A percentile compares a stretch with the other conserved stretches of the same genome.
These are phyloP conservation scores for Pythium rhizo-oryzae DNA, from an alignment of 352 stramenopile species.

Conservation along the genomic window DNA sequence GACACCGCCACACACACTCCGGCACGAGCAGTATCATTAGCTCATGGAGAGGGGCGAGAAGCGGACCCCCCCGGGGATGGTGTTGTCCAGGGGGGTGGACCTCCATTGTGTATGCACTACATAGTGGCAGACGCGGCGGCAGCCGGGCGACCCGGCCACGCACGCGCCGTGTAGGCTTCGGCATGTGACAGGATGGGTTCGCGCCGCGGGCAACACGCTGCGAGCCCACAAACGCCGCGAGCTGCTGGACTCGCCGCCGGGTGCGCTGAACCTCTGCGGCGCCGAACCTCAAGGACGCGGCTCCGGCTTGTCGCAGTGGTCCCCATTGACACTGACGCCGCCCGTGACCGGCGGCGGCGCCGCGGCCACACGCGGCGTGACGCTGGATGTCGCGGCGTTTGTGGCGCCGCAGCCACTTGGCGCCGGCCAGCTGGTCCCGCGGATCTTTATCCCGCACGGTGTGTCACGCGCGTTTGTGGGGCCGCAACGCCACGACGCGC, in stretches of 20 bases:
- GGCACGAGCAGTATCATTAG: not conserved
- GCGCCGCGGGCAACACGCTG: slow-evolving; percentile 2
- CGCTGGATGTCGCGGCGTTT: slow-evolving; percentile 21
- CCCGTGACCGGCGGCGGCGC: not conserved
- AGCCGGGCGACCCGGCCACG: not conserved
- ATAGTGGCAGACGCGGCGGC: not conserved
- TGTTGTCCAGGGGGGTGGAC: not conserved
- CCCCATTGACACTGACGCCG: not conserved
- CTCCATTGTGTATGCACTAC: too few species aligned
- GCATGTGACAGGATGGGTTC: slow-evolving; percentile 30
- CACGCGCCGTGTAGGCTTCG: not conserved
- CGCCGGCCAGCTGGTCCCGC: slow-evolving; percentile 2
- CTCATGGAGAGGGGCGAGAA: too few species aligned
- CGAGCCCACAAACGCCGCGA: slow-evolving; percentile 17
- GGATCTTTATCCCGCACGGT: slow-evolving; percentile 10
- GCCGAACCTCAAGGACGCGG: slow-evolving; percentile 15
- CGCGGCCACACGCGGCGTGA: not conserved
- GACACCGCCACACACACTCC: not conserved
- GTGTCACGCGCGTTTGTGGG: not conserved
- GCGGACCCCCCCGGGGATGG: slow-evolving; percentile 1
- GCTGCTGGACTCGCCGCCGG: slow-evolving; percentile 13
- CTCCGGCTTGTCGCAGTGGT: slow-evolving; percentile 10
- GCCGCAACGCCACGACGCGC: not conserved
- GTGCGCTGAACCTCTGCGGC: slow-evolving; percentile 8
- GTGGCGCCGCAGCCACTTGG: slow-evolving; percentile 10